phyloP scores from a whole-genome alignment of 2,329 filamentous ascomycete species.

The Huntiella moniliformis region DNA sequence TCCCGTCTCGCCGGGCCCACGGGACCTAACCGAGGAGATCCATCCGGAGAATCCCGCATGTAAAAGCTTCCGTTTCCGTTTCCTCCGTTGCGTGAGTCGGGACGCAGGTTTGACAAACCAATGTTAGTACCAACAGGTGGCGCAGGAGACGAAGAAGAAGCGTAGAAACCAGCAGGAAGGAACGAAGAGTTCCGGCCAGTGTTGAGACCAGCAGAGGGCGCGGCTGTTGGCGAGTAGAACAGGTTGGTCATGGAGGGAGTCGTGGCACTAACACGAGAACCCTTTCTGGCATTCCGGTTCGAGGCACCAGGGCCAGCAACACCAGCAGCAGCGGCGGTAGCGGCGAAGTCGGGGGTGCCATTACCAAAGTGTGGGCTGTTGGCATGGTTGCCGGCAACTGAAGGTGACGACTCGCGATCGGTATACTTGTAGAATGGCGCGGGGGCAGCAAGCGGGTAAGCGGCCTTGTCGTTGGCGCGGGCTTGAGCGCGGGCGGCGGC shows the following conservation, averaged over 20 bases:
- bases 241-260: slow-evolving; percentile 50
- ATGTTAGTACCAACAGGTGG: slow-evolving; percentile 32
- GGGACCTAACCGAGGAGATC: slow-evolving; percentile 38
- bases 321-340: slow-evolving; percentile 1
- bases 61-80: slow-evolving; percentile 8
- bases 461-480: slow-evolving; percentile 48
- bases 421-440: slow-evolving; percentile 47
- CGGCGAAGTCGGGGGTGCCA: slow-evolving; percentile 17
- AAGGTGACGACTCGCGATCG: slow-evolving; percentile 33
- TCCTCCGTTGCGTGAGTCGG: slow-evolving; percentile 35
- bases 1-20: slow-evolving; percentile 21
- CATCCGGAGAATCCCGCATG: slow-evolving; percentile 36
- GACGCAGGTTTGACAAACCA: slow-evolving; percentile 40
- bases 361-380: slow-evolving; percentile 16
- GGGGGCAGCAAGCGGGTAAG: slow-evolving; percentile 34
- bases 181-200: slow-evolving; percentile 58
- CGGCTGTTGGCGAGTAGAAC: slow-evolving; percentile 90
- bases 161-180: slow-evolving; percentile 81
- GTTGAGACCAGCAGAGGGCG: slow-evolving; percentile 41
- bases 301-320: slow-evolving; percentile 18
- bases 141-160: slow-evolving; percentile 39
- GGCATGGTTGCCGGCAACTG: slow-evolving; percentile 18
- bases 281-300: slow-evolving; percentile 32
- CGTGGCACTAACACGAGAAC: slow-evolving; percentile 31
- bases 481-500: slow-evolving; percentile 63